Base-by-base conservation (phyloP, 352 stramenopile species). In the Phytophthora pini region DNA sequence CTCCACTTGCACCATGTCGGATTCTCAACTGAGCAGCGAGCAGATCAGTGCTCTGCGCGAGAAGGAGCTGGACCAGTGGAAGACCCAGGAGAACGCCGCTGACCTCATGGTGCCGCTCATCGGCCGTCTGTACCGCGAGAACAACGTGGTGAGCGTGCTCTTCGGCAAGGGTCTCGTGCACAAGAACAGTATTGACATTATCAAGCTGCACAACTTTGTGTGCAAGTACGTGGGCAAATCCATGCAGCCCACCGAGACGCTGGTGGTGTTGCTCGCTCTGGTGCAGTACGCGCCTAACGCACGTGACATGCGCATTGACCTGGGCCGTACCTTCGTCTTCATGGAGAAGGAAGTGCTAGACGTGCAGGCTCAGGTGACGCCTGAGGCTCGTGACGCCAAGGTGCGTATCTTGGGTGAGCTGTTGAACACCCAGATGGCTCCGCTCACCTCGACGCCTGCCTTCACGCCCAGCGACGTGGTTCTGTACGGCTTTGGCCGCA, bases 401-500 rank as follows among this genome's bases (percentile, higher is more conserved):
- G 58, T 89, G 36, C 68, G 72, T 34, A 69, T 56, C 26, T 72
- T 94, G 9, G 85, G 82, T 27, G 65, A 77, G 48, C 56, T 87
- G 20, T 51, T 92, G 6, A 87, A 90, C 64, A 56, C 46, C 54
- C 81, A 87, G 74, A 86, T 91, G 77, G 76, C 68, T 34, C 71
- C 76, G 32, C 68, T 92, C 5, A 65, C 67, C 7, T 55, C 68
- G 1, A 22, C 68, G 6, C 45, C 69, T 5, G 34, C 72, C 9
- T 76, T 74, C 49, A 90, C 90, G 70, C 80, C 89, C 27, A 86
- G 80, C 50, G 84, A 94, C 65, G 87, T 97, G 29, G 72, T 95
- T 41, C 74, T 97, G 26, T 95, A 97, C 52, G 89, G 89, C 15
- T 96, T 96, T 48, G 89, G 88, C n/a, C 88, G 89, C 34, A 97